These are phyloP conservation scores for Aureobasidium sp. DNA, from an alignment of 2,329 filamentous ascomycete genomes.

Conservation along the genomic window DNA sequence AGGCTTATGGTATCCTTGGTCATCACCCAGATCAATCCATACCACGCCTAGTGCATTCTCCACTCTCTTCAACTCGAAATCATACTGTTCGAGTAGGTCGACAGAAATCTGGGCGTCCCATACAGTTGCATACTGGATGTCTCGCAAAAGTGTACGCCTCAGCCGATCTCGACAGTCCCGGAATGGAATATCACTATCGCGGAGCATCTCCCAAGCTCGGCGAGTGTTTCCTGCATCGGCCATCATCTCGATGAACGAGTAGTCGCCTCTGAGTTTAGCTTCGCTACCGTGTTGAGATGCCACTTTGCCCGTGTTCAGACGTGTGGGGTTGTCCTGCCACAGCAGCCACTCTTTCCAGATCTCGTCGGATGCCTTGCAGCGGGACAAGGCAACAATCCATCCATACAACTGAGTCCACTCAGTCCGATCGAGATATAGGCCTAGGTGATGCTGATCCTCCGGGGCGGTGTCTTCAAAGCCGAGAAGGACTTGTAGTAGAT, in stretches of 20 bases:
- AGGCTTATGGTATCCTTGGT: conserved; percentile 19
- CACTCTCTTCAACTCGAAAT: conserved; percentile 22
- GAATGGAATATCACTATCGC: conserved; percentile 19
- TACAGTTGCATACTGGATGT: conserved; percentile 18
- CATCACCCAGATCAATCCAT: conserved; percentile 19
- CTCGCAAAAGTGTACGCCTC: conserved; percentile 20
- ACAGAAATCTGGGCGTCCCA: conserved; percentile 20
- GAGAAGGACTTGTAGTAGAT: conserved; percentile 27
- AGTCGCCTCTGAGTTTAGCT: conserved; percentile 22
- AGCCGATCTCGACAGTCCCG: conserved; percentile 16
- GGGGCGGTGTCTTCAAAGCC: conserved; percentile 25
- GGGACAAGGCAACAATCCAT: conserved; percentile 26
- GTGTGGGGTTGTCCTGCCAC: conserved; percentile 20
- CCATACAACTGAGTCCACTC: conserved; percentile 28
- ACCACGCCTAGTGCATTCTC: conserved; percentile 24
- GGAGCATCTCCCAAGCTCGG: conserved; percentile 24
- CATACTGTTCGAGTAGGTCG: conserved; percentile 23
- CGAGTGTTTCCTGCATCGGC: conserved; percentile 20
- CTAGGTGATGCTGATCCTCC: conserved; percentile 25
- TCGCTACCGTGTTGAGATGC: not conserved
- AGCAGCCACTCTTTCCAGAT: conserved; percentile 27
- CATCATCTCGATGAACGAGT: conserved; percentile 29
- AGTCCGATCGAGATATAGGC: conserved; percentile 21
- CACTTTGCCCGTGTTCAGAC: conserved; percentile 10
- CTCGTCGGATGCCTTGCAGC: conserved; percentile 22